Evolutionary conservation across 495 filamentous ascomycete species (phyloP).

Genomic region (Rhizodiscina lignyota): DNA sequence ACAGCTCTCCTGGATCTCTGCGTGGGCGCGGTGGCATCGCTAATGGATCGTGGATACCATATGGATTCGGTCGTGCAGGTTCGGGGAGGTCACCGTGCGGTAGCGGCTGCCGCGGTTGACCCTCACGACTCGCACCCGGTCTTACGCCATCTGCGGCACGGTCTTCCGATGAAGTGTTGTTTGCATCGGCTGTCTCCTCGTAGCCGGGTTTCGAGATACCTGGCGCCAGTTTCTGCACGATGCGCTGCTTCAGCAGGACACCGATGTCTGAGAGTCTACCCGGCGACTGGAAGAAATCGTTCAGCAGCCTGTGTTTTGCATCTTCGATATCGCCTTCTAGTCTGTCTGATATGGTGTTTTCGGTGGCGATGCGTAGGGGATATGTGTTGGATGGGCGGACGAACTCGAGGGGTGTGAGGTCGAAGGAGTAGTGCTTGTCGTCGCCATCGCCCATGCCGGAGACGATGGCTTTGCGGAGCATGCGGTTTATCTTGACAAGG

Average conservation of each 20-base stretch:
- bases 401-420: slow-evolving; percentile 60
- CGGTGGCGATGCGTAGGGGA: background rate
- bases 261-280: slow-evolving; percentile 52
- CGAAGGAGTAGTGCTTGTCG: slow-evolving; percentile 64
- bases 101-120: too few relatives aligned
- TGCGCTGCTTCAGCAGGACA: slow-evolving; percentile 48
- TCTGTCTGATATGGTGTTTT: too few relatives aligned
- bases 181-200: slow-evolving; percentile 29
- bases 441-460: slow-evolving; percentile 63
- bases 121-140: too few relatives aligned
- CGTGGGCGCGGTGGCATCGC: slow-evolving; percentile 44
- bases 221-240: slow-evolving; percentile 68
- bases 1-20: slow-evolving; percentile 59
- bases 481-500: slow-evolving; percentile 61
- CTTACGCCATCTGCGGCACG: too few relatives aligned
- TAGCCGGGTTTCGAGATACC: slow-evolving; percentile 61
- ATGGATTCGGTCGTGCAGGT: slow-evolving; percentile 48
- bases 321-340: slow-evolving; percentile 1
- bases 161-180: slow-evolving; percentile 10
- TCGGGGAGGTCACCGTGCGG: slow-evolving; percentile 31
- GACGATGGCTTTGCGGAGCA: slow-evolving; percentile 71
- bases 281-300: slow-evolving; percentile 55
- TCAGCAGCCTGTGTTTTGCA: slow-evolving; percentile 28
- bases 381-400: slow-evolving; percentile 29
- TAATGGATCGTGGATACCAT: slow-evolving; percentile 53